Evolutionary conservation across 208 protist species (phyloP).

Genomic region (Kentomonas sorsogonicus): DNA sequence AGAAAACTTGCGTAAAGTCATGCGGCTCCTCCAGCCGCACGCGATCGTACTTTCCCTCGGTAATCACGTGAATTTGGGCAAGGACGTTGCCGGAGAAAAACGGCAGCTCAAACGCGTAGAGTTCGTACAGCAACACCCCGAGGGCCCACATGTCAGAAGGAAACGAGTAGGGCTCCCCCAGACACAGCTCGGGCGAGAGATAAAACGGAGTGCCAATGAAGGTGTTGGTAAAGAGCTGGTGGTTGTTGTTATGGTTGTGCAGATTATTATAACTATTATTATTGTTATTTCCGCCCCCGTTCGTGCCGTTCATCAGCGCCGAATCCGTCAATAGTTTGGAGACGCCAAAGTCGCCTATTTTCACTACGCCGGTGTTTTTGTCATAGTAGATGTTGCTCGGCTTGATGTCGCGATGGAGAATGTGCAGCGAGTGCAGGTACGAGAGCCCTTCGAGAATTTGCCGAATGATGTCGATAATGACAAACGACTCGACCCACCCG

Average conservation of each 20-base stretch:
- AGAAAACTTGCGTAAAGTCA: conserved; percentile 20
- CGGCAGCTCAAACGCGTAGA: conserved; percentile 75
- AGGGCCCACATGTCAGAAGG: conserved; percentile 82
- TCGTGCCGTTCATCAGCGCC: background rate
- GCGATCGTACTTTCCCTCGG: conserved; percentile 71
- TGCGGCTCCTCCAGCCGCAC: conserved; percentile 36
- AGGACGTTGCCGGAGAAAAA: conserved; percentile 81
- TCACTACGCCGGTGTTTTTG: conserved; percentile 36
- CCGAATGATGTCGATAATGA: conserved; percentile 57
- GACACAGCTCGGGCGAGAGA: conserved; percentile 79
- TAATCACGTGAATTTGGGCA: conserved; percentile 79
- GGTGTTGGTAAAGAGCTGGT: conserved; percentile 49
- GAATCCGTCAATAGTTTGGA: conserved; percentile 78
- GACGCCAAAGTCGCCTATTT: conserved; percentile 88
- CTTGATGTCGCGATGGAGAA: conserved; percentile 92
- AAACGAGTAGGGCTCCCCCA: conserved; percentile 84
- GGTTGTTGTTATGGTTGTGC: too few relatives aligned
- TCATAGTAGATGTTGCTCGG: conserved; percentile 87
- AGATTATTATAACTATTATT: too few relatives aligned
- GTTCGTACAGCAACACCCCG: conserved; percentile 82
- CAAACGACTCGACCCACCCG: conserved; percentile 71
- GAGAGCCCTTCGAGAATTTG: conserved; percentile 79
- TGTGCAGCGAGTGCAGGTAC: conserved; percentile 75
- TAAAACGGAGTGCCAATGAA: conserved; percentile 92
- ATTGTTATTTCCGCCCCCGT: too few relatives aligned